Evolutionary conservation across 805 yeast species (phyloP).

Genomic region (Ogataea ramenticola): DNA sequence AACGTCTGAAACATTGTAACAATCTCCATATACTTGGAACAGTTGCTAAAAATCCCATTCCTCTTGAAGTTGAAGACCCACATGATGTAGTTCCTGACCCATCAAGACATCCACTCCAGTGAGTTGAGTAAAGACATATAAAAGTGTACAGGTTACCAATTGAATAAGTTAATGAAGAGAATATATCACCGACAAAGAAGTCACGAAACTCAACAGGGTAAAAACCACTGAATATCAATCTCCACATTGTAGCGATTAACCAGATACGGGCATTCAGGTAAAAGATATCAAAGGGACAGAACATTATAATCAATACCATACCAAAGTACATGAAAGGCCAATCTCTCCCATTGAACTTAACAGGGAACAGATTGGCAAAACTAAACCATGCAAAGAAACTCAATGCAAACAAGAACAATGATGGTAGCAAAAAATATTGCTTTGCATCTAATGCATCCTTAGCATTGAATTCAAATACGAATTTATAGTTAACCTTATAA

Average conservation of each 20-base stretch:
- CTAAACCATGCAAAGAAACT: slow-evolving; percentile 70
- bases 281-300: slow-evolving; percentile 55
- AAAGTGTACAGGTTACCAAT: slow-evolving; percentile 80
- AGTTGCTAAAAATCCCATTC: slow-evolving; percentile 77
- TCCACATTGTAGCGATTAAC: slow-evolving; percentile 63
- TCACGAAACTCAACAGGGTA: slow-evolving; percentile 95
- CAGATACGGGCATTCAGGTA: slow-evolving; percentile 66
- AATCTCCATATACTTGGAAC: slow-evolving; percentile 89
- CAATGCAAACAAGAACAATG: slow-evolving; percentile 47
- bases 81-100: slow-evolving; percentile 40
- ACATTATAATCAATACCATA: slow-evolving; percentile 35
- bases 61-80: slow-evolving; percentile 69
- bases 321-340: slow-evolving; percentile 79
- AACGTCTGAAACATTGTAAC: slow-evolving; percentile 87
- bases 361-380: slow-evolving; percentile 62
- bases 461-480: slow-evolving; percentile 82
- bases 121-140: slow-evolving; percentile 70
- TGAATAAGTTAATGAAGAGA: slow-evolving; percentile 84
- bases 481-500: slow-evolving; percentile 79
- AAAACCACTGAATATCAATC: slow-evolving; percentile 74
- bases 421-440: slow-evolving; percentile 60
- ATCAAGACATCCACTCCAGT: slow-evolving; percentile 53
- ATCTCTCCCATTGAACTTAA: slow-evolving; percentile 51
- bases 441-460: slow-evolving; percentile 57
- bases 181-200: slow-evolving; percentile 86